Base-by-base conservation (phyloP, 345 rosid genomes). In the Dipteronia dyeriana region DNA sequence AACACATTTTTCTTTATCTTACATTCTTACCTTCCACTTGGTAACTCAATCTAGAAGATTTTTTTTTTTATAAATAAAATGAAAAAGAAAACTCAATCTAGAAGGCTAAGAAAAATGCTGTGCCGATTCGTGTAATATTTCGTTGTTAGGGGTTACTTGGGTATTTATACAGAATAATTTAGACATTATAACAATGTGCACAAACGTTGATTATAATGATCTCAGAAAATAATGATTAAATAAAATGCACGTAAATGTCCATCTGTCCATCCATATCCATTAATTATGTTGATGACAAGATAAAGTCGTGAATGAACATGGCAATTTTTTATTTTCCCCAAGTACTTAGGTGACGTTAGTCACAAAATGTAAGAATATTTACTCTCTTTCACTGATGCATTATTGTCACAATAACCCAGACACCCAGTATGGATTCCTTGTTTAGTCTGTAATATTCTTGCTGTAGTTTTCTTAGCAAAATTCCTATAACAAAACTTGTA, bases 341-440 rank as follows among this genome's bases (percentile, higher is more conserved):
- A 20, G 7, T 29, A 11, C 54, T 23, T 43, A 49, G 23, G 61
- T 59, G 41, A 62, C 14, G 41, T 45, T 45, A 23, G 5, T 63
- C 56, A 2, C 29, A 19, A 62, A 64, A 8, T 45, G 16, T 39
- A 23, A 66, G 7, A 29, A 12, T 72, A 19, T 39, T 38, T 17
- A 59, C 45, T 10, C n/a, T 79, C 68, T 76, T 69, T 62, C 38
- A 6, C 4, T 66, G 63, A 22, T 76, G 10, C 20, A 31, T 68
- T 57, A 26, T 23, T 39, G n/a, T 19, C 2, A 43, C 45, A 29
- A 41, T 25, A 19, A 20, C 67, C 38, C 38, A 34, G 38, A 34
- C 38, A 34, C 38, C 54, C 34, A 39, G 16, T 39, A 57, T 0
- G 10, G 29, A 60, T 57, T 76, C 57, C 2, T 60, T 31, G 60